Evolutionary conservation across 768 basidiomycete genomes (phyloP).

Genomic region (Tricholoma flavovirens): DNA sequence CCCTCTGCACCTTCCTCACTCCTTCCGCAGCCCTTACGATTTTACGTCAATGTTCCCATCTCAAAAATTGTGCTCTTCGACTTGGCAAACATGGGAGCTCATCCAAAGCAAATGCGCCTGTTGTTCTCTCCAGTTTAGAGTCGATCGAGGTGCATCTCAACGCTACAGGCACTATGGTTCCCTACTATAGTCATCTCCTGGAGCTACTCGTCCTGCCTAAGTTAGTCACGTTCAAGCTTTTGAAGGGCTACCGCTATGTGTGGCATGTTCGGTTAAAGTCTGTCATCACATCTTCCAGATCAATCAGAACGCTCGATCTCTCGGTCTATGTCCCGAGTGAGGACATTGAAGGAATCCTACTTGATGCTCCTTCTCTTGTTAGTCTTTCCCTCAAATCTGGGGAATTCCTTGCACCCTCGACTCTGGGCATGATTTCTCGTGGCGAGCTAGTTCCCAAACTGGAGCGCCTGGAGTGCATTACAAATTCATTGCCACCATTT

Average conservation of each 20-base stretch:
- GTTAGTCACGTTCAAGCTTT: not conserved
- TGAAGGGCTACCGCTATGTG: not conserved
- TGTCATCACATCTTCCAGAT: not conserved
- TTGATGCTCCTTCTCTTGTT: not conserved
- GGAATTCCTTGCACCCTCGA: not conserved
- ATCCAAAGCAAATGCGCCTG: not conserved
- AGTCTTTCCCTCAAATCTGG: not conserved
- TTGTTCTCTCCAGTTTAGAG: not conserved
- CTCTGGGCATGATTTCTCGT: not conserved
- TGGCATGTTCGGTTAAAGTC: not conserved
- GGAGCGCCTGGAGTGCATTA: not conserved
- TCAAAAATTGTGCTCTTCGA: not conserved
- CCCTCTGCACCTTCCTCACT: not conserved
- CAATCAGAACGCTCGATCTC: not conserved
- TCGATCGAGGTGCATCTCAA: not conserved
- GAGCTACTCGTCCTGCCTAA: not conserved
- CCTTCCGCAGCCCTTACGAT: not conserved
- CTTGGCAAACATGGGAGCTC: not conserved
- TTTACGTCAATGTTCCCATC: not conserved
- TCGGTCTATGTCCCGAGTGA: not conserved
- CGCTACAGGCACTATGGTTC: not conserved
- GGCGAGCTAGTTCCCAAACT: not conserved
- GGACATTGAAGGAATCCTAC: not conserved
- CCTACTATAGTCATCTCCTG: not conserved
- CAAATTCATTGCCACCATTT: not conserved